Evolutionary conservation across 306 rosid species (phyloP).

Genomic region (Cucurbita moschata): DNA sequence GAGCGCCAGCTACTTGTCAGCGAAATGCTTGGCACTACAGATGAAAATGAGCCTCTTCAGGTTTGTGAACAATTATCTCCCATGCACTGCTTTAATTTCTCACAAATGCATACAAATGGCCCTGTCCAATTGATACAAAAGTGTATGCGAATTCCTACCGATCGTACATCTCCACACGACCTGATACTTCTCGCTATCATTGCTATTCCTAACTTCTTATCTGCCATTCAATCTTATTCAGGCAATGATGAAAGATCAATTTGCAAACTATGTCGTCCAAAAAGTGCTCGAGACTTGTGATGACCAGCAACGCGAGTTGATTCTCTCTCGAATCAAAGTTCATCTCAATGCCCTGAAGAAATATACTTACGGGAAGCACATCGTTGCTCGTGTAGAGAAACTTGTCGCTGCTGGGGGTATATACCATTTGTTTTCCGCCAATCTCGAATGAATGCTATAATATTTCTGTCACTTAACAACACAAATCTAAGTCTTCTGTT

Average conservation of each 20-base stretch:
- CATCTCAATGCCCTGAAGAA: conserved; percentile 92
- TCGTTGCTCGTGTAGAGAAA: conserved; percentile 92
- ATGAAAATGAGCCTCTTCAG: conserved; percentile 98
- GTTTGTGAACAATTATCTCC: conserved; percentile 18
- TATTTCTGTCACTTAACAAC: neutral
- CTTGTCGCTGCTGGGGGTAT: conserved; percentile 98
- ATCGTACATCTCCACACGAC: neutral
- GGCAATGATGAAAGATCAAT: conserved; percentile 98
- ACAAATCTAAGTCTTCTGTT: neutral
- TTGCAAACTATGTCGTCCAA: conserved; percentile 91
- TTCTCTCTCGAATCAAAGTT: conserved; percentile 83
- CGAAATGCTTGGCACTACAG: conserved; percentile 94
- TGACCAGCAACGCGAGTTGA: conserved; percentile 88
- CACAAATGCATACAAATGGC: neutral
- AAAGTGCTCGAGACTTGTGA: conserved; percentile 94
- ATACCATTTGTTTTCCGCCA: neutral
- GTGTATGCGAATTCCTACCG: neutral
- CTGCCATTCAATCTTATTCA: neutral
- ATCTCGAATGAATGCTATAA: neutral
- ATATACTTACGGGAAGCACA: conserved; percentile 92
- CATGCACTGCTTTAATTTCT: neutral
- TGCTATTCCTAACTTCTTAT: neutral
- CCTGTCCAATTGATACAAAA: neutral
- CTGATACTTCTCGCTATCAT: neutral
- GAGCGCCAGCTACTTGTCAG: conserved; percentile 71